Percentiles rank a stretch among this genome's conserved stretches.
These are phyloP conservation scores for Cicer arietinum DNA, from an alignment of 306 rosid genomes.

Conservation along the genomic window DNA sequence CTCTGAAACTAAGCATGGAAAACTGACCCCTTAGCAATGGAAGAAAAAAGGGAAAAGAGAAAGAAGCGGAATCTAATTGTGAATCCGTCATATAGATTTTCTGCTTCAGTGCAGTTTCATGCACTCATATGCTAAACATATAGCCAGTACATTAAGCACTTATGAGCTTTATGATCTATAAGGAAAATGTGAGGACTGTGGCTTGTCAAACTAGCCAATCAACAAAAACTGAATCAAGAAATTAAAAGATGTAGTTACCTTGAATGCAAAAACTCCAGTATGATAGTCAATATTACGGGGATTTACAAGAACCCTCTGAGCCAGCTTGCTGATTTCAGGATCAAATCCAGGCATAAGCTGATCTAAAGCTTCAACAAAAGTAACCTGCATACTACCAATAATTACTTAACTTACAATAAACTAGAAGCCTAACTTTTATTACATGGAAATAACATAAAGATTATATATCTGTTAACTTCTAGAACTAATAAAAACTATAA, in stretches of 20 bases:
- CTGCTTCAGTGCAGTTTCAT: slow-evolving; percentile 15
- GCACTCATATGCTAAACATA: slow-evolving; percentile 23
- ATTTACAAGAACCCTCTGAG: slow-evolving; percentile 92
- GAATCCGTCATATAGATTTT: slow-evolving; percentile 19
- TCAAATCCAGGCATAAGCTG: slow-evolving; percentile 99
- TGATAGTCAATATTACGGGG: slow-evolving; percentile 92
- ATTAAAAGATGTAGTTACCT: slow-evolving; percentile 62
- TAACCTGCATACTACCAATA: slow-evolving; percentile 69
- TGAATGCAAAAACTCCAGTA: slow-evolving; percentile 88
- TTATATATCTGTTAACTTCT: slow-evolving; percentile 10
- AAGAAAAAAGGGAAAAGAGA: not conserved
- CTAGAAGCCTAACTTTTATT: slow-evolving; percentile 22
- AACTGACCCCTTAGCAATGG: slow-evolving; percentile 5
- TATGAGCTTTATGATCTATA: slow-evolving; percentile 56
- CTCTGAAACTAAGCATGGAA: slow-evolving; percentile 13
- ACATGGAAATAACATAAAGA: slow-evolving; percentile 31
- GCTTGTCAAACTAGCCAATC: slow-evolving; percentile 32
- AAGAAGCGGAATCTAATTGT: not conserved
- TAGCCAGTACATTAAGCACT: slow-evolving; percentile 10
- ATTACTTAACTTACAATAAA: slow-evolving; percentile 35
- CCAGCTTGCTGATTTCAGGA: slow-evolving; percentile 98
- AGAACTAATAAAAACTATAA: slow-evolving; percentile 3
- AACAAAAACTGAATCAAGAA: slow-evolving; percentile 33
- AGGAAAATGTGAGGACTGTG: slow-evolving; percentile 30
- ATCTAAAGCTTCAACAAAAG: slow-evolving; percentile 94